Base-by-base conservation (phyloP, 768 basidiomycete species). In the Tricholoma sp. region DNA sequence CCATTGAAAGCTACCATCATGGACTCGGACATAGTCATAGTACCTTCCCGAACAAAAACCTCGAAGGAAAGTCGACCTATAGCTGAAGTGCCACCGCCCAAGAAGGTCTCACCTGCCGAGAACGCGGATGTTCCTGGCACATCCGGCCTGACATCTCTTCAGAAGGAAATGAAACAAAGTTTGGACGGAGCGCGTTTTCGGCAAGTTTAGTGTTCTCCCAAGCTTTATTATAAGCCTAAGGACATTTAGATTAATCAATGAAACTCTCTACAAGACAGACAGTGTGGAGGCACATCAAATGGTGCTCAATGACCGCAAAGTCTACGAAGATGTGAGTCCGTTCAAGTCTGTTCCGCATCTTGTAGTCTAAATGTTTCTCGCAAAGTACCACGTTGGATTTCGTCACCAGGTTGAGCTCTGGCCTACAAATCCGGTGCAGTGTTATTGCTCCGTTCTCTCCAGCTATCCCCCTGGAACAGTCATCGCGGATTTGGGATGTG, bases 401-500 rank as follows among this genome's bases (percentile, higher is more conserved):
- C 85, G 94, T 20, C 83, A 84, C 56, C 94, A 98, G 75, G 93
- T 96, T 1, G 81, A 87, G 52, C 84, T 86, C 2, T 98, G 97
- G 97, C 96, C 96, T 1, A 85, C 85, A 7, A 96, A 97, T 65
- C 96, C 97, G 0, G 86, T 96, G n/a, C 77, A 88, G 31, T 80
- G 89, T 67, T 94, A 94, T 69, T 82, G 89, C 53, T 76, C 80
- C 3, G 61, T 70, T 13, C 77, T 98, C 50, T 81, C 84, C 0
- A 70, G 79, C 2, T 88, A 86, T 66, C 81, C 91, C 4, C 57
- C 75, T 17, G 79, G 77, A 60, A 84, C 88, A 0, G 76, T 98
- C 62, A 84, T 99, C 50, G 94, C 85, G 33, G 97, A 99, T 73
- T 78, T 99, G 33, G 97, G 97, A 10, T 98, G 94, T 63, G 97